Evolutionary conservation across 352 stramenopile genomes (phyloP), one percentile per base, ranked within the genome.

Genomic region (Phytophthora syringae): DNA sequence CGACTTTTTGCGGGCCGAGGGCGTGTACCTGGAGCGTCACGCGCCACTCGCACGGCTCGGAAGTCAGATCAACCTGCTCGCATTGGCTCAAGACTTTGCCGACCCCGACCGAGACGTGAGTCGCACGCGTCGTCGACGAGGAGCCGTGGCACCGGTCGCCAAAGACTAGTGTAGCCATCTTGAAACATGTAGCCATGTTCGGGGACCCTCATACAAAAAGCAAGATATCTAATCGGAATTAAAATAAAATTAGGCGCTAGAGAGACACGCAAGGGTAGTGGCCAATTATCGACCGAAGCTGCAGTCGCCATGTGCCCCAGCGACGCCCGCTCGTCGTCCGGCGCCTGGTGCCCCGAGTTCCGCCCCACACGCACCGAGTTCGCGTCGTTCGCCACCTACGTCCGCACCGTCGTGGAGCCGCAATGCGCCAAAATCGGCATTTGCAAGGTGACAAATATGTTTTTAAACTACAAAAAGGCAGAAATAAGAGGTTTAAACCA

Each of bases 351-450:
- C 27, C 93, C 93, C 1, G 91, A 96, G 43, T 97, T 97, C 68
- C 75, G 74, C 30, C 93, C 93, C 6, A 96, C 88, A 20, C 72
- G 62, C 37, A 69, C 83, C 21, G 91, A 98, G 62, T 97, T 98
- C 69, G 60, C 80, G 54, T 86, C 74, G 22, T 97, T 98, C 59
- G 68, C 82, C 20, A 79, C 70, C 13, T 98, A 97, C 67, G 86
- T 98, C 34, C 84, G 86, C 47, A 84, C 77, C 18, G 83, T 96
- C 16, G 81, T 97, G 20, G 85, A 95, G 66, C 86, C 80, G 15
- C 75, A 93, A 56, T 94, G 80, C 42, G 73, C 80, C 27, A 64
- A 70, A 54, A 83, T 96, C 30, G 89, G 92, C 57, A 85, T 98
- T 20, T 97, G 93, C 76, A 98, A 98, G 82, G 86, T 98, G n/a